Base-by-base conservation (phyloP, 202 grass and related monocot genomes). In the Schoenoplectus triqueter region DNA sequence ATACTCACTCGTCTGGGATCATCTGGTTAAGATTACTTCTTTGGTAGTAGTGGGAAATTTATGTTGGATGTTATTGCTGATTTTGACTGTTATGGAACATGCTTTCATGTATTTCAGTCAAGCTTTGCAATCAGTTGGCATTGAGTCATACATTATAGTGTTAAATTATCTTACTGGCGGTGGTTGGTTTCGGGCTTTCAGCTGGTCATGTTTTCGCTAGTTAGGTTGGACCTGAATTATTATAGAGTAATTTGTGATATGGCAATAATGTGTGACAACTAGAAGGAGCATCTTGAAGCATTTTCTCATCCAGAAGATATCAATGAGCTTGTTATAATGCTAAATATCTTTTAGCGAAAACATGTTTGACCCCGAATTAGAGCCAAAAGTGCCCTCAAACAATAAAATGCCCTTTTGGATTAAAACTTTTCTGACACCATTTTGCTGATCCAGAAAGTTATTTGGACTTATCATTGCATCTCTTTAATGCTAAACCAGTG, bases 221-320 rank as follows among this genome's bases (percentile, higher is more conserved):
- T 67, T 67, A 41, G 22, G 3, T 67, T 67, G 64, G 11, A 3
- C 64, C 7, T 39, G 64, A 11, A 65, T 18, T 62, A 14, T 63
- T 3, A 19, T 9, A 15, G 54, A 57, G 54, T 57, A 57, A 55
- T 21, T 64, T 64, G 61, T 64, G 61, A 18, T 20, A 21, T 64
- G 17, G 17, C 1, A 6, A 9, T 8, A 20, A 20, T 48, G 44
- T 70, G 44, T 19, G 67, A 72, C 49, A 45, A 48, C 45, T 41
- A 2, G 44, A 71, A 71, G 2, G 56, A 60, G 31, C 10, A 42
- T 68, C 19, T n/a, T 6, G 67, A 48, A 71, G 7, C 46, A 73
- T 73, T 50, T 72, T 73, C 44, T 73, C 20, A 45, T 50, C 65
- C 42, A 70, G 66, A 70, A 70, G 67, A 70, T 70, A 2, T 19